Percentiles rank a stretch among this genome's conserved stretches.
Conservation (phyloP, 306 rosid genomes). For the Amphicarpaea edgeworthii region DNA sequence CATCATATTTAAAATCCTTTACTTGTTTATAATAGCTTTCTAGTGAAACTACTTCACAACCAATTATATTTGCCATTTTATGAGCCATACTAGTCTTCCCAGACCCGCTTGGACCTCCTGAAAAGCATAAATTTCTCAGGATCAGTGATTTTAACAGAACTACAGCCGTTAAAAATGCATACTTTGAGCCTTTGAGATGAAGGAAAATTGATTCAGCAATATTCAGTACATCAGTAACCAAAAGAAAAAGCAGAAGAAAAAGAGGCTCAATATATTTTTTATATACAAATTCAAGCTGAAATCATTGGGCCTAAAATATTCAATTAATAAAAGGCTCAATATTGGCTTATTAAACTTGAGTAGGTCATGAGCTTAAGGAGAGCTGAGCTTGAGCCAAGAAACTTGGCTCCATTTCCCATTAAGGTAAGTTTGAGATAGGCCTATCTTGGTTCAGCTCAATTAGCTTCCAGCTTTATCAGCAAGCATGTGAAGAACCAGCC, state of each 20-base stretch:
- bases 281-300: background rate
- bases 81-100: slow-evolving; percentile 99
- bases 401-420: background rate
- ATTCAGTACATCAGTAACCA: slow-evolving; percentile 32
- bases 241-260: slow-evolving; percentile 14
- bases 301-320: background rate
- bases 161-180: slow-evolving; percentile 2
- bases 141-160: slow-evolving; percentile 43
- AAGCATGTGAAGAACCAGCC: slow-evolving; percentile 14
- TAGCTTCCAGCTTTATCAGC: slow-evolving; percentile 23
- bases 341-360: background rate
- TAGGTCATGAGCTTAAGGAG: background rate
- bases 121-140: slow-evolving; percentile 47
- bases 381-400: background rate
- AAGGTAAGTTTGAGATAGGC: background rate
- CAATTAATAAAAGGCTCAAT: background rate
- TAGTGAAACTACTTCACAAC: slow-evolving; percentile 94
- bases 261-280: background rate
- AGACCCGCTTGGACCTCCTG: slow-evolving; percentile 99
- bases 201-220: slow-evolving; percentile 34
- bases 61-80: slow-evolving; percentile 98
- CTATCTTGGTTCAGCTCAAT: slow-evolving; percentile 5
- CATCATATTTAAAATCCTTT: slow-evolving; percentile 93
- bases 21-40: slow-evolving; percentile 91
- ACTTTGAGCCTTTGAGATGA: slow-evolving; percentile 15